A percentile compares a stretch with the other conserved stretches of the same genome.
Conservation (phyloP, 441 rosid species). For the Brassica balearica region DNA sequence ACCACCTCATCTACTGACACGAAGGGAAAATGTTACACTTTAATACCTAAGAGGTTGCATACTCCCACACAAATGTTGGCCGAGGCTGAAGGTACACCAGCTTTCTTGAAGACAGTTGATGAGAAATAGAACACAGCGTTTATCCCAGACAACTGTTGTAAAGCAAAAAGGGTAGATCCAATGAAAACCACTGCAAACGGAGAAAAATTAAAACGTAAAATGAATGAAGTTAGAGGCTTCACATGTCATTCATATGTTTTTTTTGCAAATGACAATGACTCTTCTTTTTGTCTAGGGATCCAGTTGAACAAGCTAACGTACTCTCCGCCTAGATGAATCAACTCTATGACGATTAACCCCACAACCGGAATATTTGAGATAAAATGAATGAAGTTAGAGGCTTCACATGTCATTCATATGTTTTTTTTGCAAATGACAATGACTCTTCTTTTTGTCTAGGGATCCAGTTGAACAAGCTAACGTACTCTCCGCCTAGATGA, state of each 20-base stretch:
- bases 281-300: conserved; percentile 11
- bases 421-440: conserved; percentile 30
- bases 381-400: conserved; percentile 46
- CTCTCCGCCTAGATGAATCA: conserved; percentile 16
- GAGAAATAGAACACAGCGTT: conserved; percentile 85
- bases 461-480: conserved; percentile 31
- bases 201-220: conserved; percentile 47
- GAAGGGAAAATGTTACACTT: conserved; percentile 29
- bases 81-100: conserved; percentile 73
- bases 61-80: conserved; percentile 72
- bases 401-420: conserved; percentile 30
- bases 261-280: conserved; percentile 29
- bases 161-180: conserved; percentile 78
- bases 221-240: conserved; percentile 43
- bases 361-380: no score
- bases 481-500: conserved; percentile 28
- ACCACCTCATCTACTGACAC: conserved; percentile 16
- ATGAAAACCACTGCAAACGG: conserved; percentile 78
- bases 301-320: conserved; percentile 33
- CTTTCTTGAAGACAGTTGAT: conserved; percentile 74
- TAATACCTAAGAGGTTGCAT: conserved; percentile 66
- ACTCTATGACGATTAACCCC: conserved; percentile 26
- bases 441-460: not conserved
- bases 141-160: conserved; percentile 87
- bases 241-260: conserved; percentile 25